Evolutionary conservation across 768 basidiomycete species (phyloP), one percentile per base, ranked within the genome.

Genomic region (Botryobasidium botryosum): DNA sequence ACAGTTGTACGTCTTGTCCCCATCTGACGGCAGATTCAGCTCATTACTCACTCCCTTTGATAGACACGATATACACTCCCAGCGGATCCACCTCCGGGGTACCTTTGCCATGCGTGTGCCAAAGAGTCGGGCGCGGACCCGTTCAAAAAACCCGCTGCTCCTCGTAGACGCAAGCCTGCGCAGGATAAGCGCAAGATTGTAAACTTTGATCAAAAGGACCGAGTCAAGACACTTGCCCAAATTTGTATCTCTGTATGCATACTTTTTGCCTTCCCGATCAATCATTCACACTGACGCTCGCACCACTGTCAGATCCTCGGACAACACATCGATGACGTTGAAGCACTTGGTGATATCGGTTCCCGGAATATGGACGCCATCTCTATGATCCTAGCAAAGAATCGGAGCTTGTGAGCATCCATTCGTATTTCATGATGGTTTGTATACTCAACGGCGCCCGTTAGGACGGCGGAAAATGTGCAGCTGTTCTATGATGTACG

Each of bases 1-100:
- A 86, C 85, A 13, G 82, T 91, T 56, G 92, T 94, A 59, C 46
- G 77, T 27, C 24, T 17, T 38, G 7, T 10, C 15, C 28, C 8
- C 5, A 21, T 31, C 28, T 5, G 21, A 13, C 27, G 27, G 18
- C 12, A 27, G 8, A 39, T 20, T 31, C 28, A 27, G 6, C 29
- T 47, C 35, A 31, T 42, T 40, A 21, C 25, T 41, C 44, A n/a
- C 12, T 41, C n/a, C 18, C 49, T 42, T 7, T 15, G 18, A 35
- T 45, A 91, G 88, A 90, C 84, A 1, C 79, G 74, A 54, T 96
- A 92, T 55, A 94, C 91, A 0, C 63, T 83, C 51, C 72, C 84
- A 5, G 74, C 76, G 5, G 70, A 70, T 35, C 69, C 74, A 0
- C 74, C 74, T 1, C 72, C 75, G 0, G 87, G 86, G 1, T 87